Evolutionary conservation across 495 filamentous ascomycete genomes (phyloP), one percentile per base, ranked within the genome.

Genomic region (Lophiotrema nucula): DNA sequence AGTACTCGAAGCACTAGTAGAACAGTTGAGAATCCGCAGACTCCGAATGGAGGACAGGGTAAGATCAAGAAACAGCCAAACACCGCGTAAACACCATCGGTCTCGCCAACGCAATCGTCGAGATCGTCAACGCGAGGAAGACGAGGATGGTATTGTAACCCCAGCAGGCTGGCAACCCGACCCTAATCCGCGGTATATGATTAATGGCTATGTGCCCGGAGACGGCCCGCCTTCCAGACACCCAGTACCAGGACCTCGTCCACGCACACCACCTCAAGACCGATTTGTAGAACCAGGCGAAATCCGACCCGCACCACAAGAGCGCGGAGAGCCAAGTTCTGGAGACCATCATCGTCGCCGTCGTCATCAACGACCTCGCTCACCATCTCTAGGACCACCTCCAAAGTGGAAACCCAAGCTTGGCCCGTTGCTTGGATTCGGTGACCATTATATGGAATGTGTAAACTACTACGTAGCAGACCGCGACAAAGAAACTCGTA

Each of bases 321-420:
- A 21, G 39, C 11, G 6, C 10, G 18, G 19, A 18, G 19, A 43
- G 10, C 10, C 10, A 43, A 43, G 18, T 6, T 13, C 10, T 18
- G 16, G 15, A n/a, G 8, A 43, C 13, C 39, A 43, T 13, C 39
- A 10, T 19, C 39, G 39, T n/a, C 19, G 39, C 6, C 39, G 19
- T 10, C 43, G 23, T 47, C 13, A 23, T 25, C 21, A 26, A 26
- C 43, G 43, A 25, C 21, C 21, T 10, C 43, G 43, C 15, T 19
- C 13, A 2, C 39, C 38, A 19, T 22, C 38, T 3, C 16, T 55
- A 13, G 23, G 24, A 3, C 11, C 41, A 10, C 24, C 19, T 31
- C 52, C 52, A 19, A 55, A 4, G 1, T 55, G 46, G 21, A 55
- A 47, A 22, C 42, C 42, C 12, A 55, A 46, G 39, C 26, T 55